Percentiles rank a stretch among this genome's conserved stretches.
Evolutionary conservation across 2,329 filamentous ascomycete genomes (phyloP).

Genomic region (Aspergillus candidus): DNA sequence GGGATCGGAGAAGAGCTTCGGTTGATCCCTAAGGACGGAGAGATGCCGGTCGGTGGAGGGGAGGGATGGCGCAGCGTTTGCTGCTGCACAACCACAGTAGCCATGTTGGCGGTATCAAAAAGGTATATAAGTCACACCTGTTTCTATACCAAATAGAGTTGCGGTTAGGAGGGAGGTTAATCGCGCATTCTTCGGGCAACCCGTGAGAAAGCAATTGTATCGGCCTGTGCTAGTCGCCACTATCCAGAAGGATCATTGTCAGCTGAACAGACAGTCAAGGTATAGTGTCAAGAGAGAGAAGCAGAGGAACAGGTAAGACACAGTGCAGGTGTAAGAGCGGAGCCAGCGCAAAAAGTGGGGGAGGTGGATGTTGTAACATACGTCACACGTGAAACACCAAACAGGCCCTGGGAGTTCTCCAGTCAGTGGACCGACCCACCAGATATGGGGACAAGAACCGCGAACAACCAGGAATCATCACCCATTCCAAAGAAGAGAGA

Average conservation of each 20-base stretch:
- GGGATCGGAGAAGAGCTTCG: conserved; percentile 60
- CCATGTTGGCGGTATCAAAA: conserved; percentile 28
- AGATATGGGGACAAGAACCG: too few species aligned
- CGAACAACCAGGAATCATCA: too few species aligned
- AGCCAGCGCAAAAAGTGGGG: too few species aligned
- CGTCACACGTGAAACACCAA: too few species aligned
- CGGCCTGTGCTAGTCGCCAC: conserved; percentile 1
- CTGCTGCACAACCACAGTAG: conserved; percentile 44
- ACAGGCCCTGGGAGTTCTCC: too few species aligned
- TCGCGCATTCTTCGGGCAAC: conserved; percentile 14
- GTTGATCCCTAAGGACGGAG: conserved; percentile 53
- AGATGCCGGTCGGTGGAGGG: conserved; percentile 39
- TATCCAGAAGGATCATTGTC: background rate
- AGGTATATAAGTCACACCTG: background rate
- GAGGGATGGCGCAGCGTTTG: conserved; percentile 44
- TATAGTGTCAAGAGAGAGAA: background rate
- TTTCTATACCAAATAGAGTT: conserved; percentile 1
- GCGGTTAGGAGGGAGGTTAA: conserved; percentile 9
- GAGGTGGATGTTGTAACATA: too few species aligned
- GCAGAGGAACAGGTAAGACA: background rate
- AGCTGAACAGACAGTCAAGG: background rate
- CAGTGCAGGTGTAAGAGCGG: too few species aligned
- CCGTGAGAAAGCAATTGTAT: conserved; percentile 2
- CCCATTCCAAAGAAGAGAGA: too few species aligned
- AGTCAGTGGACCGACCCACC: too few species aligned